Evolutionary conservation across 2,329 filamentous ascomycete species (phyloP).

Genomic region (Immersiporthe knoxdaviesiana): DNA sequence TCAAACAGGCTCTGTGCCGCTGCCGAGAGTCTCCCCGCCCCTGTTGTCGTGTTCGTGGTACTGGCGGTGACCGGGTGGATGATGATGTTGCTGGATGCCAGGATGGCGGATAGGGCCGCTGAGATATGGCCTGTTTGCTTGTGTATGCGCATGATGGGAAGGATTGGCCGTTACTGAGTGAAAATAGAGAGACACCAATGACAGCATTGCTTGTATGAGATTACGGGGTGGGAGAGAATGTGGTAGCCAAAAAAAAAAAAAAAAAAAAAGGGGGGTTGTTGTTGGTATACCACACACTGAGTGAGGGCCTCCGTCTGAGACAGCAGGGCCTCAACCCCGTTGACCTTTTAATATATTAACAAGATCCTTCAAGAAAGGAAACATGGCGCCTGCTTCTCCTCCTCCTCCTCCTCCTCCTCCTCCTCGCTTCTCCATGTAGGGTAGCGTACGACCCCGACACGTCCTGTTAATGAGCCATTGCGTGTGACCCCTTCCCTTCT

Average conservation of each 20-base stretch:
- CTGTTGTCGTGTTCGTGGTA: background rate
- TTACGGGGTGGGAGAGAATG: background rate
- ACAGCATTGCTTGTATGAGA: background rate
- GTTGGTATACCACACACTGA: background rate
- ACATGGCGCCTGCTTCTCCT: background rate
- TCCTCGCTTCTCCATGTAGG: background rate
- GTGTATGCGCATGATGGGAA: conserved; percentile 9
- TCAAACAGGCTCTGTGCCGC: conserved; percentile 44
- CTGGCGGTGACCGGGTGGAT: no score
- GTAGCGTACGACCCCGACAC: background rate
- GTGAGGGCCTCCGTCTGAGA: background rate
- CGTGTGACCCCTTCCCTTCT: background rate
- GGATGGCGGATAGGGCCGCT: background rate
- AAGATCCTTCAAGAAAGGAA: background rate
- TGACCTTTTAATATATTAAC: background rate
- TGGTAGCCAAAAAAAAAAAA: no score
- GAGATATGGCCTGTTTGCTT: background rate
- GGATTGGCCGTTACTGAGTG: no score
- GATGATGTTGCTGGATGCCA: background rate
- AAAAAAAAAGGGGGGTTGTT: no score
- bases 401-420: no score
- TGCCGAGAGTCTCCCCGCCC: conserved; percentile 18
- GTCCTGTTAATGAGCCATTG: background rate
- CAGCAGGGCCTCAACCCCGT: background rate
- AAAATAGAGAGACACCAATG: background rate